Percentiles rank a stretch among this genome's conserved stretches.
These are phyloP conservation scores for Jamesozyma spencerorum DNA, from an alignment of 805 yeast species.

Conservation along the genomic window DNA sequence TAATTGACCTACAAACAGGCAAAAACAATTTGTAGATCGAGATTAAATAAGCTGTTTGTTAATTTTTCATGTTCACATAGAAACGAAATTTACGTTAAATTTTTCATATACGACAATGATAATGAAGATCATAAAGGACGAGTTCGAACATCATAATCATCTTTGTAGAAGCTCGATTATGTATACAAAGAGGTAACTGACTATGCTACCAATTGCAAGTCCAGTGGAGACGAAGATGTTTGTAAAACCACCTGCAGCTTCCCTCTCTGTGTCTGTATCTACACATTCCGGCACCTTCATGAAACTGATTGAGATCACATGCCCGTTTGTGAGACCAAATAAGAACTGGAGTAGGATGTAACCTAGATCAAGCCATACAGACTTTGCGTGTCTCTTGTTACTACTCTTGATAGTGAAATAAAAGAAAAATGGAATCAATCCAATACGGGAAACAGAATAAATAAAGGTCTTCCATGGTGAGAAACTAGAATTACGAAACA, in stretches of 20 bases:
- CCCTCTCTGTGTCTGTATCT: conserved; percentile 58
- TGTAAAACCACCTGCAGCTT: conserved; percentile 93
- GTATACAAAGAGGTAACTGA: conserved; percentile 61
- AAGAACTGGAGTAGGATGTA: conserved; percentile 62
- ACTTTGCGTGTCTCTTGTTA: conserved; percentile 1
- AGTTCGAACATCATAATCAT: background rate
- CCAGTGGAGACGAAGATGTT: conserved; percentile 72
- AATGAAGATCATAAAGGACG: background rate
- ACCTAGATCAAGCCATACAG: conserved; percentile 46
- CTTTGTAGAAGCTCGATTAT: background rate
- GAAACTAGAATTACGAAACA: conserved; percentile 15
- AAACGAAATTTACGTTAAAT: no score
- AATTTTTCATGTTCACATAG: background rate
- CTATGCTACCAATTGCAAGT: conserved; percentile 65
- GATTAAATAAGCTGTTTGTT: no score
- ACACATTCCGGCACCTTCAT: conserved; percentile 58
- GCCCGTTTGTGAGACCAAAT: conserved; percentile 87
- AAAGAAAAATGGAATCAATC: conserved; percentile 64
- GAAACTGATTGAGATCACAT: conserved; percentile 67
- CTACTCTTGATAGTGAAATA: conserved; percentile 37
- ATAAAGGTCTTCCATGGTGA: conserved; percentile 34
- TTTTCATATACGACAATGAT: no score
- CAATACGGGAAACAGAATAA: conserved; percentile 47
- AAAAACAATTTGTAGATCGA: no score
- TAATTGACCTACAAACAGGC: no score